Percentiles rank a stretch among this genome's conserved stretches.
phyloP scores from a whole-genome alignment of 2,329 filamentous ascomycete genomes.

The Xylaria sp. region DNA sequence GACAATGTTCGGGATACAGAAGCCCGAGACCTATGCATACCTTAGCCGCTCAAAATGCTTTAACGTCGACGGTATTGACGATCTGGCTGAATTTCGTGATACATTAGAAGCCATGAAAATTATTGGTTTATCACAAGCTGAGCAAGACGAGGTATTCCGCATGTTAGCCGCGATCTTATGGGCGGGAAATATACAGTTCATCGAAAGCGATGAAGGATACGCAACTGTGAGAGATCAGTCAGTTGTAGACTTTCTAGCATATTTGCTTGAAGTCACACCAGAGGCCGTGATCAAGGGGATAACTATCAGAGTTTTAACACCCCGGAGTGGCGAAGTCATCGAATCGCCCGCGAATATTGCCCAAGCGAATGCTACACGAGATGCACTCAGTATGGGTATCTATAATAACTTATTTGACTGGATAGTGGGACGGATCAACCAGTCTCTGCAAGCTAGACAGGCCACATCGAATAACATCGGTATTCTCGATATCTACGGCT shows the following conservation, averaged over 20 bases:
- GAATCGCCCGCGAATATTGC: constrained; percentile 84
- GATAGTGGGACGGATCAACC: constrained; percentile 94
- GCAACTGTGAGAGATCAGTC: constrained; percentile 88
- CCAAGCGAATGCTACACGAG: constrained; percentile 86
- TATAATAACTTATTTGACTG: constrained; percentile 99
- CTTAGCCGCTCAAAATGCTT: constrained; percentile 94
- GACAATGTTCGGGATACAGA: constrained; percentile 88
- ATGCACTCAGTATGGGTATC: constrained; percentile 93
- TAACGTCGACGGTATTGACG: constrained; percentile 93
- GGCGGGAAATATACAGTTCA: constrained; percentile 93
- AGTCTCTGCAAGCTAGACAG: constrained; percentile 82
- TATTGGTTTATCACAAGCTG: constrained; percentile 85
- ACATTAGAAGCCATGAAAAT: constrained; percentile 94
- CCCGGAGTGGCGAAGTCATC: constrained; percentile 72
- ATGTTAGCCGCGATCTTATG: constrained; percentile 92
- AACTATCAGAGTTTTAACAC: constrained; percentile 85
- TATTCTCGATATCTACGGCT: constrained; percentile 98
- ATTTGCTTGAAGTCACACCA: constrained; percentile 87
- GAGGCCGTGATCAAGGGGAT: constrained; percentile 85
- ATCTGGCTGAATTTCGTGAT: constrained; percentile 86
- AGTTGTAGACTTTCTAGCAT: constrained; percentile 93
- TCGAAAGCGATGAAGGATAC: constrained; percentile 88
- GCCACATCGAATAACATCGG: constrained; percentile 85
- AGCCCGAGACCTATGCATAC: constrained; percentile 91
- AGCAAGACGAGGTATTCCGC: constrained; percentile 96